These are phyloP conservation scores for Malus fusca DNA, from an alignment of 306 rosid genomes.

Conservation along the genomic window DNA sequence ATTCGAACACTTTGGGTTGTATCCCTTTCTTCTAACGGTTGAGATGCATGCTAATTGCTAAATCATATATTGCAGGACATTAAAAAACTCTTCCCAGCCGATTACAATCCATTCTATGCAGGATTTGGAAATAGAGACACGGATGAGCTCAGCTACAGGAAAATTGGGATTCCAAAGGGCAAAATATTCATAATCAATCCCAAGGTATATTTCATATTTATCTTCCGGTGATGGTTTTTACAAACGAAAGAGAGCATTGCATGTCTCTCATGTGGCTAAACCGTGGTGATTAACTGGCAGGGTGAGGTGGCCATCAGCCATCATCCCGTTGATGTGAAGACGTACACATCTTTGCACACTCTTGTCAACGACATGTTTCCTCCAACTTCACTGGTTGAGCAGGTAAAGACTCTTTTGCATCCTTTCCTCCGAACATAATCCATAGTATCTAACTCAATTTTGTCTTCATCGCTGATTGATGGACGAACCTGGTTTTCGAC, in stretches of 20 bases:
- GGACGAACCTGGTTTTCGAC: slow-evolving; percentile 1
- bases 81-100: slow-evolving; percentile 78
- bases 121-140: slow-evolving; percentile 98
- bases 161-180: slow-evolving; percentile 95
- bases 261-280: background rate
- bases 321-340: slow-evolving; percentile 72
- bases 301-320: slow-evolving; percentile 92
- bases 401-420: slow-evolving; percentile 31
- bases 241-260: background rate
- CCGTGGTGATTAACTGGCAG: slow-evolving; percentile 27
- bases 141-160: slow-evolving; percentile 90
- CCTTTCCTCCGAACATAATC: background rate
- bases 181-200: slow-evolving; percentile 96
- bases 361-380: slow-evolving; percentile 99
- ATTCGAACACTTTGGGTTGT: background rate
- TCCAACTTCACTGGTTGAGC: slow-evolving; percentile 81
- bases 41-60: background rate
- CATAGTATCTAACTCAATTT: background rate
- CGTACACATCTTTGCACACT: slow-evolving; percentile 91
- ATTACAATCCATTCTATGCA: slow-evolving; percentile 92
- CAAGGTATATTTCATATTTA: slow-evolving; percentile 38
- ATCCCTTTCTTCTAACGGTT: background rate
- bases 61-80: slow-evolving; percentile 57
- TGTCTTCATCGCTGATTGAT: background rate
- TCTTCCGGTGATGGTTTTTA: slow-evolving; percentile 11